Base-by-base conservation (phyloP, 768 basidiomycete genomes). In the Calocera viscosa region DNA sequence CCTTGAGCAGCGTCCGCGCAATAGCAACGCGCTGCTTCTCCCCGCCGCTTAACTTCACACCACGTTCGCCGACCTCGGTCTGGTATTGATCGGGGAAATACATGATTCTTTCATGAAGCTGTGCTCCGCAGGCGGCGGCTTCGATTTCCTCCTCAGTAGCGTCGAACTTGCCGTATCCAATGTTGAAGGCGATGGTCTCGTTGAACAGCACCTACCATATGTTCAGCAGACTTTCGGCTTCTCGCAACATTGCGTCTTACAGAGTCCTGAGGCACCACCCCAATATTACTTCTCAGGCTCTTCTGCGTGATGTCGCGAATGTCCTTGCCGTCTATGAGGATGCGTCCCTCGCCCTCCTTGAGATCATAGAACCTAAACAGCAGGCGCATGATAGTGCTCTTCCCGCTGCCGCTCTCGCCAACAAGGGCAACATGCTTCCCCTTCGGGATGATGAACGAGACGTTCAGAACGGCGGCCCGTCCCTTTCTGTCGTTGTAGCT, bases 281-380 rank as follows among this genome's bases (percentile, higher is more conserved):
- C 92, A 68, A 97, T 91, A 0, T 88, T 83, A 68, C 84, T 82
- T 34, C 94, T 82, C 22, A 96, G 77, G 65, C 87, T 89, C 33
- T 81, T 77, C 73, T 94, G 90, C 0, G 92, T 94, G 7, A 97
- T 83, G 68, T 94, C 85, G 35, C 89, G 86, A 66, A 97, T 89
- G 71, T 96, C 90, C 72, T 89, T 82, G 2, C 89, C 91, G 71
- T 96, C 92, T 68, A 95, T 86, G 53, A 86, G 76, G 70, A 95
- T 93, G 40, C 87, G 79, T 16, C 89, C 89, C 68, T 88, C 82
- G 33, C 92, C 92, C 65, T 85, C 83, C 17, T 83, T 81, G 16
- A 94, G 80, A 71, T 97, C 94, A 74, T 97, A 96, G 78, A 98
- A 92, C 24, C 94, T 83, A 76, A 91, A 96, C 17, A 98, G 79